phyloP scores from a whole-genome alignment of 2,329 filamentous ascomycete genomes.

The Bisporella sp. region DNA sequence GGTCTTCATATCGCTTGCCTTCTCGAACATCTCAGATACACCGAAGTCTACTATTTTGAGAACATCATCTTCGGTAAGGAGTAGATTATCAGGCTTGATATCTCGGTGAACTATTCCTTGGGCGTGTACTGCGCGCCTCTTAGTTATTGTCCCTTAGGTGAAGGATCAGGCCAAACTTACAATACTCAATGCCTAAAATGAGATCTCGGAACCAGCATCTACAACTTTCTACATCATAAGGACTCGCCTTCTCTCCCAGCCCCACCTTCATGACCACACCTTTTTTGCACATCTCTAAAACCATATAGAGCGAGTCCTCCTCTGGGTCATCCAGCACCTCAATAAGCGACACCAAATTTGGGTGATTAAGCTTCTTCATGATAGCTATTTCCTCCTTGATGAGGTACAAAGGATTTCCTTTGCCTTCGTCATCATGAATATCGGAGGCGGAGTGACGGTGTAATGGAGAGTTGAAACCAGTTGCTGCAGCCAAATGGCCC shows the following conservation, averaged over 20 bases:
- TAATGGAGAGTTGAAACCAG: slow-evolving; percentile 33
- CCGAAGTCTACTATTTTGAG: slow-evolving; percentile 97
- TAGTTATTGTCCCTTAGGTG: slow-evolving; percentile 10
- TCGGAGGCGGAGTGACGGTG: slow-evolving; percentile 50
- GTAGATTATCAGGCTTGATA: slow-evolving; percentile 95
- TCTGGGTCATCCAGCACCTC: slow-evolving; percentile 94
- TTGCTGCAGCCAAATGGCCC: slow-evolving; percentile 36
- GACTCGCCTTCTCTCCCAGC: slow-evolving; percentile 72
- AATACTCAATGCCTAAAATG: slow-evolving; percentile 89
- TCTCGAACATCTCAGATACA: slow-evolving; percentile 98
- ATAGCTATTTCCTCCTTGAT: slow-evolving; percentile 97
- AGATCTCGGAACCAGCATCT: slow-evolving; percentile 92
- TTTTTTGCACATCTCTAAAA: slow-evolving; percentile 98
- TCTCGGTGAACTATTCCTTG: slow-evolving; percentile 94
- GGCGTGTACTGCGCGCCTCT: slow-evolving; percentile 61
- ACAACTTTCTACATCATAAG: slow-evolving; percentile 76
- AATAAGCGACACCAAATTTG: slow-evolving; percentile 85
- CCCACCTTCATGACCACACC: slow-evolving; percentile 96
- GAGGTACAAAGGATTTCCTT: slow-evolving; percentile 66
- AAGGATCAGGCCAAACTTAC: slow-evolving; percentile 41
- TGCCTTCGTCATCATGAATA: slow-evolving; percentile 49
- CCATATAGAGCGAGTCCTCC: slow-evolving; percentile 96
- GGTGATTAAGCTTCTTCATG: slow-evolving; percentile 97
- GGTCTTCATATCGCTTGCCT: slow-evolving; percentile 78
- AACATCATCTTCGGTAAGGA: slow-evolving; percentile 85